phyloP scores from a whole-genome alignment of 1,139 yeast species.

The Suhomyces guaymorum region DNA sequence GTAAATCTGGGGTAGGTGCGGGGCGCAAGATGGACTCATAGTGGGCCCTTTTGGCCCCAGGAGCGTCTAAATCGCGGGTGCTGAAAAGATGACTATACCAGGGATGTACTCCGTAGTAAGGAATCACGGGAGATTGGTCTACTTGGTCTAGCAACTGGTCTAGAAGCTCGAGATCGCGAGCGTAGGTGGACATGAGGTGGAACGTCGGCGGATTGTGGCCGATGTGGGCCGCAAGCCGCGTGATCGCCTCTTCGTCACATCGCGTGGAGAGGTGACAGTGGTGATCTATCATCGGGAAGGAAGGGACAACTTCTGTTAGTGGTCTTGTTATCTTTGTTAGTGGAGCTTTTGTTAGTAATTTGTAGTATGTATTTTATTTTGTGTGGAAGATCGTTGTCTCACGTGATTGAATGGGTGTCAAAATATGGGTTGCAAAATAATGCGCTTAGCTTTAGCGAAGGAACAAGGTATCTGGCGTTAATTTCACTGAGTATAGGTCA shows the following conservation, averaged over 20 bases:
- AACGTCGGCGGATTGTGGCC: constrained; percentile 11
- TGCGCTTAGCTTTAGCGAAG: too few relatives aligned
- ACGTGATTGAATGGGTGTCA: too few relatives aligned
- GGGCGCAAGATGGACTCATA: constrained; percentile 54
- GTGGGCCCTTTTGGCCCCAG: constrained; percentile 47
- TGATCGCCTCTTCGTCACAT: constrained; percentile 9
- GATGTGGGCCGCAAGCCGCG: constrained; percentile 11
- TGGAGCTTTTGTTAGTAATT: too few relatives aligned
- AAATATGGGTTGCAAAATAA: too few relatives aligned
- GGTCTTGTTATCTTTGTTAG: too few relatives aligned
- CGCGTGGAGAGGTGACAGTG: constrained; percentile 20
- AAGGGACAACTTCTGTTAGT: neutral
- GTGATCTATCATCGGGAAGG: constrained; percentile 12
- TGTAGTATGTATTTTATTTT: too few relatives aligned
- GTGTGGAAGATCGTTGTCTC: too few relatives aligned
- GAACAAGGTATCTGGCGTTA: too few relatives aligned
- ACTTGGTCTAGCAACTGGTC: constrained; percentile 30
- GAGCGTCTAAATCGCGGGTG: constrained; percentile 3
- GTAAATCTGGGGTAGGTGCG: constrained; percentile 40
- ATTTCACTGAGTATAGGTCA: too few relatives aligned
- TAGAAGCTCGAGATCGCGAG: constrained; percentile 45
- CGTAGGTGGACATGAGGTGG: constrained; percentile 57
- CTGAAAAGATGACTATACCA: constrained; percentile 13
- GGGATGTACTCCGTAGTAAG: constrained; percentile 87
- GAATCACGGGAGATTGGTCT: constrained; percentile 36